These are phyloP conservation scores for Phytophthora megakarya DNA, from an alignment of 352 stramenopile species.

Conservation along the genomic window DNA sequence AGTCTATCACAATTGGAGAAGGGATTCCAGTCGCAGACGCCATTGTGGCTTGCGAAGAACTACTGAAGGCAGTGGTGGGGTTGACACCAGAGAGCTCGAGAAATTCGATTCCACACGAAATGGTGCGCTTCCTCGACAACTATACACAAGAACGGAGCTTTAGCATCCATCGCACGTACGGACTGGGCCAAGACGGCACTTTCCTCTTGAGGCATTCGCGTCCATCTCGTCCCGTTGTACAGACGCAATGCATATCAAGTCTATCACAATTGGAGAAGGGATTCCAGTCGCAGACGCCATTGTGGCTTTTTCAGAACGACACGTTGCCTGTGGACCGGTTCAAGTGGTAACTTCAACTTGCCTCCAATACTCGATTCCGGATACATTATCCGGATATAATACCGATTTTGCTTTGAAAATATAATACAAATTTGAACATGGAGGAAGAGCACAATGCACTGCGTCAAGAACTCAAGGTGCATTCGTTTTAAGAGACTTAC, in stretches of 20 bases:
- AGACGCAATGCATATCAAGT: conserved; percentile 37
- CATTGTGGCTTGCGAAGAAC: conserved; percentile 39
- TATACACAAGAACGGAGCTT: conserved; percentile 40
- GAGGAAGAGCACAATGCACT: conserved; percentile 32
- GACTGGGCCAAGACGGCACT: conserved; percentile 47
- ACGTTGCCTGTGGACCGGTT: conserved; percentile 52
- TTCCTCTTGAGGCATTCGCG: conserved; percentile 47
- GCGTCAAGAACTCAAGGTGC: conserved; percentile 38
- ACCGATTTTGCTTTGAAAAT: conserved; percentile 1
- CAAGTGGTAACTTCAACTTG: conserved; percentile 39
- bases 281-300: conserved; percentile 42
- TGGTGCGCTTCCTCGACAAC: conserved; percentile 34
- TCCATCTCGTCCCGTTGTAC: conserved; percentile 41
- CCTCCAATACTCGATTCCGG: conserved; percentile 1
- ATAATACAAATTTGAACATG: conserved; percentile 25
- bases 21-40: conserved; percentile 38
- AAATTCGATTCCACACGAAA: conserved; percentile 27
- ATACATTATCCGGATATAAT: conserved; percentile 6
- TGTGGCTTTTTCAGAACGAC: conserved; percentile 35
- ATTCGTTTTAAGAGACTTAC: too few species aligned
- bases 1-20: conserved; percentile 39
- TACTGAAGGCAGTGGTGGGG: conserved; percentile 41
- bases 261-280: conserved; percentile 41
- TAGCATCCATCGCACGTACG: conserved; percentile 42
- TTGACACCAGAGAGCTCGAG: conserved; percentile 24